Conservation (phyloP, 371 early-diverging fungal genomes). For the Mortierella sp. region DNA sequence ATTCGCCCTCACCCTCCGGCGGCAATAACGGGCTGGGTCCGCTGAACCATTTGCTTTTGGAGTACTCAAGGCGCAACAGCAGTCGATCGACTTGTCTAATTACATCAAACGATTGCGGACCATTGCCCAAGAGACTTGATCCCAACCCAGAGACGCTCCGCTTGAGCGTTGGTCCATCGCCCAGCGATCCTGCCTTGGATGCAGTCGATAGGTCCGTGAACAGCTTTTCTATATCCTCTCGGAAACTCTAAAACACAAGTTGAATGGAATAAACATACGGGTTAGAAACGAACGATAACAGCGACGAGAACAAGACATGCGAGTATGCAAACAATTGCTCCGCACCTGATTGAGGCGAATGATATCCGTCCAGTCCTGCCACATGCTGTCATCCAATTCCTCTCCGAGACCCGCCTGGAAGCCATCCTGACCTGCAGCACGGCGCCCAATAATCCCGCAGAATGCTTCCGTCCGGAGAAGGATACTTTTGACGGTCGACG, state of each 20-base stretch:
- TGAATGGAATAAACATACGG: background rate
- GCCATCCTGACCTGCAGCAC: conserved; percentile 50
- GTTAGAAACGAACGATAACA: conserved; percentile 7
- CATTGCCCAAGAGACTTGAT: conserved; percentile 40
- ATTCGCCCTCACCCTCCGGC: background rate
- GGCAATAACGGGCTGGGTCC: background rate
- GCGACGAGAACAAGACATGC: conserved; percentile 13
- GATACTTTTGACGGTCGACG: conserved; percentile 24
- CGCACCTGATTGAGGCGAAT: conserved; percentile 31
- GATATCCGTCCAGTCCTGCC: conserved; percentile 49
- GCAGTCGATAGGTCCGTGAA: conserved; percentile 66
- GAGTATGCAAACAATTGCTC: background rate
- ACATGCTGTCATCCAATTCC: conserved; percentile 34
- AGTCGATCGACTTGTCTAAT: conserved; percentile 70
- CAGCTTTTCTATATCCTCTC: conserved; percentile 61
- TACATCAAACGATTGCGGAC: conserved; percentile 54
- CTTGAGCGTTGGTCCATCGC: conserved; percentile 32
- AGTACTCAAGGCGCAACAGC: conserved; percentile 77
- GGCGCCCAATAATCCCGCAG: conserved; percentile 41
- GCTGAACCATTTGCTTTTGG: conserved; percentile 58
- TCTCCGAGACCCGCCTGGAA: conserved; percentile 36
- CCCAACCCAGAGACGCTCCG: conserved; percentile 44
- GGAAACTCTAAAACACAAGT: conserved; percentile 62
- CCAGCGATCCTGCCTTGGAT: conserved; percentile 40
- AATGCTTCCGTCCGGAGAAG: conserved; percentile 21